These are phyloP conservation scores for Ogataea trehaloabstinens DNA, from an alignment of 805 yeast species.

Conservation along the genomic window DNA sequence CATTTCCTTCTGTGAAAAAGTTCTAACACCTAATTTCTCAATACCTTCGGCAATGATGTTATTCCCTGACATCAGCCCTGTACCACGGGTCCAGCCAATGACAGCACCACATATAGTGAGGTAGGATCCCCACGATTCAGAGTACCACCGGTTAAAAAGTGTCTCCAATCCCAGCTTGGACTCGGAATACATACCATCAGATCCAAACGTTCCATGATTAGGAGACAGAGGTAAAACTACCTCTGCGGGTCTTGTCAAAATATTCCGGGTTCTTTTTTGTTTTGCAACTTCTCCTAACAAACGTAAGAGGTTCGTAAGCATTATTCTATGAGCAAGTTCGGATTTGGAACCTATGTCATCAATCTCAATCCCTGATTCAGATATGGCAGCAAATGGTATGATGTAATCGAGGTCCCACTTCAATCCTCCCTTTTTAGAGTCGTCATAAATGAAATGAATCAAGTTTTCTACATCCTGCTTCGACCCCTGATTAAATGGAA, in stretches of 20 bases:
- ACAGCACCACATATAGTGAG: conserved; percentile 97
- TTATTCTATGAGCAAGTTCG: conserved; percentile 96
- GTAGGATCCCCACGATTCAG: conserved; percentile 94
- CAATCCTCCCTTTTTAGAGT: conserved; percentile 80
- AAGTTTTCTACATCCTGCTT: conserved; percentile 88
- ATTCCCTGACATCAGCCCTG: conserved; percentile 97
- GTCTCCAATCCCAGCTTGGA: conserved; percentile 95
- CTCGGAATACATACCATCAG: conserved; percentile 97
- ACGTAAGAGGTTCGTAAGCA: conserved; percentile 94
- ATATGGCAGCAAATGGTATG: conserved; percentile 98
- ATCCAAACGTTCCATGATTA: conserved; percentile 98
- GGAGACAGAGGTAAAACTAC: conserved; percentile 96
- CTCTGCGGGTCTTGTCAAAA: conserved; percentile 97
- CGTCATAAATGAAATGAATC: conserved; percentile 80
- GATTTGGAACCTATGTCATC: conserved; percentile 92
- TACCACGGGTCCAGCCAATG: conserved; percentile 99
- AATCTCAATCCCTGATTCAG: conserved; percentile 96
- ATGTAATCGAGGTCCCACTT: conserved; percentile 98
- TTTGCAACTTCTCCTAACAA: conserved; percentile 86
- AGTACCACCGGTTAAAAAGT: conserved; percentile 96
- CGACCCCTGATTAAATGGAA: conserved; percentile 98
- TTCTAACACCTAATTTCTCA: conserved; percentile 93
- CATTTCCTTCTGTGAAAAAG: conserved; percentile 99
- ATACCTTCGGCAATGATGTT: conserved; percentile 97
- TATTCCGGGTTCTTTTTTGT: conserved; percentile 70